Percentiles rank a stretch among this genome's conserved stretches.
Evolutionary conservation across 331 rosid genomes (phyloP).

Genomic region (Pyrus hybrid): DNA sequence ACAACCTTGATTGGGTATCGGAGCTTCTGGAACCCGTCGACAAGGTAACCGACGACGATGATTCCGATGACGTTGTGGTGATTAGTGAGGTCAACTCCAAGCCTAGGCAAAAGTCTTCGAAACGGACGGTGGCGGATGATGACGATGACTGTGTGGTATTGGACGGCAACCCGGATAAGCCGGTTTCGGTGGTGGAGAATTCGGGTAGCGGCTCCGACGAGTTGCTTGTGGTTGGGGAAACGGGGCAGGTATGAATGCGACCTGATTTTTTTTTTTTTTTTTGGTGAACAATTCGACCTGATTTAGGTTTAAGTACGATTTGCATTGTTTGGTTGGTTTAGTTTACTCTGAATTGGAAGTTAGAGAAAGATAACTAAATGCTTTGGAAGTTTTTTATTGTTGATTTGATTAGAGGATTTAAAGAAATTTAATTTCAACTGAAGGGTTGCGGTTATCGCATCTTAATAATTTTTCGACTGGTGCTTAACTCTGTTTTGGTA

Average conservation of each 20-base stretch:
- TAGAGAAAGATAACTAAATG: neutral
- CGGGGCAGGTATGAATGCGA: constrained; percentile 56
- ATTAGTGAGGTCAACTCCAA: constrained; percentile 34
- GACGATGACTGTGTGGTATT: constrained; percentile 68
- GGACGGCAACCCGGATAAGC: constrained; percentile 63
- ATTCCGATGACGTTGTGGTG: constrained; percentile 46
- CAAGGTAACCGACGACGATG: constrained; percentile 16
- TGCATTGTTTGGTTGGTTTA: neutral
- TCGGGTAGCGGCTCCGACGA: constrained; percentile 45
- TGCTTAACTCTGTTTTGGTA: neutral
- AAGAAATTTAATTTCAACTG: neutral
- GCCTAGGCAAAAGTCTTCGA: constrained; percentile 31
- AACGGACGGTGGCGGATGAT: constrained; percentile 10
- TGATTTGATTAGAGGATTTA: neutral
- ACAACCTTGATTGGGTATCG: constrained; percentile 38
- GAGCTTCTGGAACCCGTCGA: constrained; percentile 29
- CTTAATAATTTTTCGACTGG: neutral
- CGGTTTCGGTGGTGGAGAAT: constrained; percentile 25
- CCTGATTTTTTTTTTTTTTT: no score
- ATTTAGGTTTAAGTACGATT: neutral
- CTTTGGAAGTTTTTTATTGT: neutral
- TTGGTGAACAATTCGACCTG: no score
- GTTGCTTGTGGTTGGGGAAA: constrained; percentile 59
- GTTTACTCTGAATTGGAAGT: neutral
- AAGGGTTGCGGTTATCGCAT: neutral